phyloP scores from a whole-genome alignment of 2,329 filamentous ascomycete species.

The Diaporthe humulicola region DNA sequence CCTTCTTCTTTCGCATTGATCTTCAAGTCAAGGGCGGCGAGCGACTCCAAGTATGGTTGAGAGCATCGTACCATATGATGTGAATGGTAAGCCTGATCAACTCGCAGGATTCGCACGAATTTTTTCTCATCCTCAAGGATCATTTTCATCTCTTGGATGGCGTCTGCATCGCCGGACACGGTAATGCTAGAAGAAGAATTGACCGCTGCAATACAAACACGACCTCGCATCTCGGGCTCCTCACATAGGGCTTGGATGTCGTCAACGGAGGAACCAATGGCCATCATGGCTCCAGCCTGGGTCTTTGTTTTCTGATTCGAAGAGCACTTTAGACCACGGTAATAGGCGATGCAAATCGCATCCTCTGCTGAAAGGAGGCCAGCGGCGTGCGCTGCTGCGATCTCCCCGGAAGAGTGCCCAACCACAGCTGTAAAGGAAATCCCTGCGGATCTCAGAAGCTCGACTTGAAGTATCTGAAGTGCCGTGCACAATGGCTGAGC shows the following conservation, averaged over 20 bases:
- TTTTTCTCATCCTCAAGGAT: no score
- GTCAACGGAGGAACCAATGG: not conserved
- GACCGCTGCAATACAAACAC: slow-evolving; percentile 43
- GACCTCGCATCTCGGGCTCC: slow-evolving; percentile 41
- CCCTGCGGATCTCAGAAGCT: slow-evolving; percentile 46
- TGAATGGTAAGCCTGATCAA: no score
- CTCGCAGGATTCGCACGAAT: no score
- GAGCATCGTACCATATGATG: no score
- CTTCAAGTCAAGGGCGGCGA: no score
- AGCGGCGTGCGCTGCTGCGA: slow-evolving; percentile 28
- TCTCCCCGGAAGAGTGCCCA: slow-evolving; percentile 46
- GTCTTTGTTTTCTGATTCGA: no score
- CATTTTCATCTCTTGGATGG: no score
- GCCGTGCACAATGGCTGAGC: slow-evolving; percentile 51
- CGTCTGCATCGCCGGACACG: no score
- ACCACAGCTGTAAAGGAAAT: slow-evolving; percentile 44
- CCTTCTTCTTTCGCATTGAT: no score
- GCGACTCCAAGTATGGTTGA: no score
- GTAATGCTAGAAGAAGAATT: no score
- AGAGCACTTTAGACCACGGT: slow-evolving; percentile 37
- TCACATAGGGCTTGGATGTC: slow-evolving; percentile 39
- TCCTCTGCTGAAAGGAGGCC: slow-evolving; percentile 30
- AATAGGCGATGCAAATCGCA: slow-evolving; percentile 45
- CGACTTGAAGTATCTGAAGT: slow-evolving; percentile 53
- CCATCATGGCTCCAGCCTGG: slow-evolving; percentile 24